Evolutionary conservation across 257 asterid species (phyloP).

Genomic region (Solanum chmielewskii): DNA sequence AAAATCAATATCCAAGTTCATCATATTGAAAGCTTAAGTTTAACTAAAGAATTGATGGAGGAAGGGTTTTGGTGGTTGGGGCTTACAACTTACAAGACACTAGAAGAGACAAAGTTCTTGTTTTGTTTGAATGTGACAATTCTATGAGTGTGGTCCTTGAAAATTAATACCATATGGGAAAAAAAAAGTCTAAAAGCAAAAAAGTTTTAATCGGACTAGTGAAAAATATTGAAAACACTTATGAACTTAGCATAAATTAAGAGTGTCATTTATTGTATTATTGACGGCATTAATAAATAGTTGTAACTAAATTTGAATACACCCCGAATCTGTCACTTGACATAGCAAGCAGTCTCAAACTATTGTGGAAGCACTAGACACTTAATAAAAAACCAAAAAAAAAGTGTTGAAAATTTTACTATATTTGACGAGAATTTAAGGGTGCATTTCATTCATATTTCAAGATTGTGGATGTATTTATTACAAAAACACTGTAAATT

Average conservation of each 20-base stretch:
- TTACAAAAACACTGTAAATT: too few species aligned
- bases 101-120: background rate
- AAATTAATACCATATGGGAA: background rate
- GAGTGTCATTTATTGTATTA: rapidly evolving
- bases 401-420: too few species aligned
- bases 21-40: background rate
- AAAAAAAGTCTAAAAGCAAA: background rate
- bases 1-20: background rate
- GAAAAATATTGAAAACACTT: too few species aligned
- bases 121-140: background rate
- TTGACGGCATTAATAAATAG: too few species aligned
- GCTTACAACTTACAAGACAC: background rate
- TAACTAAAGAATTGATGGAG: background rate
- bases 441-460: too few species aligned
- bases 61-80: background rate
- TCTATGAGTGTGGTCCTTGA: background rate
- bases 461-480: too few species aligned
- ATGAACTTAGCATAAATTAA: too few species aligned
- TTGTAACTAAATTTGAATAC: background rate
- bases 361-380: too few species aligned
- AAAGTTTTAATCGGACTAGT: too few species aligned
- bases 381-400: too few species aligned
- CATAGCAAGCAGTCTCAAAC: background rate
- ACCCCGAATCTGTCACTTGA: background rate
- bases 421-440: background rate